Percentiles rank a stretch among this genome's conserved stretches.
Conservation (phyloP, 23 red algal genomes). For the Gracilaria vermiculophylla region DNA sequence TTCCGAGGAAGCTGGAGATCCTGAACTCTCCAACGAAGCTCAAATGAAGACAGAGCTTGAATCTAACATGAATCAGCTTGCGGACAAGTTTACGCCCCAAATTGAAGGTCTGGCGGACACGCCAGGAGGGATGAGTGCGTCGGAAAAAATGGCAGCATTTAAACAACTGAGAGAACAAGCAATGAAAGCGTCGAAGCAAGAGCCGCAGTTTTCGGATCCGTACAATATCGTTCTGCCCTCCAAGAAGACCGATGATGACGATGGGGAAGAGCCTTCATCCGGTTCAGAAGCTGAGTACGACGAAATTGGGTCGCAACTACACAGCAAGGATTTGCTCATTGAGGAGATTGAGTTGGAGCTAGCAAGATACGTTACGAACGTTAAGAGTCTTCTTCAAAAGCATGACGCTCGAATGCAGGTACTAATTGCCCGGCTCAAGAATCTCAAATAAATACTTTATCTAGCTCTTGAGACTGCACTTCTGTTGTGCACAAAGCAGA, state of each 20-base stretch:
- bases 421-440: neutral
- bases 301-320: neutral
- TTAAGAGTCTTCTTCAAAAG: neutral
- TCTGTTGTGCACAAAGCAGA: too few relatives aligned
- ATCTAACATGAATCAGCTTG: neutral
- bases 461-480: too few relatives aligned
- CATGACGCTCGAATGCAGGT: conserved; percentile 47
- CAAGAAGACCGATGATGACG: conserved; percentile 14
- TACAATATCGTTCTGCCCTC: conserved; percentile 11
- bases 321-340: conserved; percentile 9
- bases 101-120: conserved; percentile 26
- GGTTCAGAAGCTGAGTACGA: conserved; percentile 26
- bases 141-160: conserved; percentile 56
- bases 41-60: neutral
- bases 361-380: conserved; percentile 6
- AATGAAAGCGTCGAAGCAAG: conserved; percentile 1
- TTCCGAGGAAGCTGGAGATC: neutral
- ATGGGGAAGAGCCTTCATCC: conserved; percentile 31
- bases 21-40: neutral
- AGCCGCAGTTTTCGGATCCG: conserved; percentile 13
- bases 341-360: conserved; percentile 36
- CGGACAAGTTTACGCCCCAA: conserved; percentile 20
- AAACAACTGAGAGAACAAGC: conserved; percentile 9
- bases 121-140: conserved; percentile 44
- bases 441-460: neutral